These are phyloP conservation scores for Dinochytrium kinnereticum DNA, from an alignment of 371 early-diverging fungal genomes.

Conservation along the genomic window DNA sequence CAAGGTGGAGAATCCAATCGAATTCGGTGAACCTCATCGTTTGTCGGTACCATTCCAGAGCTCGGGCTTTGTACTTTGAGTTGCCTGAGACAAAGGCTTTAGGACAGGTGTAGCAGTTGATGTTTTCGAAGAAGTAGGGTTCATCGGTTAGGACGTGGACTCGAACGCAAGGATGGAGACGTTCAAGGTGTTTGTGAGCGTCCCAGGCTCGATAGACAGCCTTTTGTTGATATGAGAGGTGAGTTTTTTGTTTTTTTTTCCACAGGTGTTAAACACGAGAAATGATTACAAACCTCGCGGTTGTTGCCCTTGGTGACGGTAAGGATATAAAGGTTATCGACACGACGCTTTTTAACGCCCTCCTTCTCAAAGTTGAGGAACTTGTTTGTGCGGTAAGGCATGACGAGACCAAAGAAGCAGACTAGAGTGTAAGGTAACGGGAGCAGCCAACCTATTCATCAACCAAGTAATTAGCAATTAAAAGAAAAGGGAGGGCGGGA, in stretches of 20 bases:
- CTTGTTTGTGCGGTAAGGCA: constrained; percentile 60
- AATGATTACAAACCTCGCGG: constrained; percentile 33
- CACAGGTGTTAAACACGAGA: not conserved
- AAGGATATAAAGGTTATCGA: constrained; percentile 60
- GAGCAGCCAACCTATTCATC: constrained; percentile 47
- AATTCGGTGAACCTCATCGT: constrained; percentile 55
- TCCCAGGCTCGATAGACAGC: constrained; percentile 61
- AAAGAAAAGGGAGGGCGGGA: too few species aligned
- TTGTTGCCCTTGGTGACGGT: constrained; percentile 61
- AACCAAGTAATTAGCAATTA: not conserved
- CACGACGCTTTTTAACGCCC: constrained; percentile 48
- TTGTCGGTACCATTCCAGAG: constrained; percentile 62
- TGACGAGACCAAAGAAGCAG: constrained; percentile 56
- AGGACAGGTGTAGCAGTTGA: constrained; percentile 64
- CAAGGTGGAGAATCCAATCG: constrained; percentile 61
- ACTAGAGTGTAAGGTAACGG: constrained; percentile 61
- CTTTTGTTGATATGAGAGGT: not conserved
- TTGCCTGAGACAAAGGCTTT: constrained; percentile 47
- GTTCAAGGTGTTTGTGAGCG: constrained; percentile 58
- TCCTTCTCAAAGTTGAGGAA: constrained; percentile 50
- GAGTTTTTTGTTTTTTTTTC: not conserved
- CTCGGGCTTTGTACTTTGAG: constrained; percentile 61
- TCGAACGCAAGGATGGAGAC: constrained; percentile 57
- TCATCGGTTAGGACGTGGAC: constrained; percentile 62
- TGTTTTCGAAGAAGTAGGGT: constrained; percentile 62